Evolutionary conservation across 208 protist species (phyloP), one percentile per base, ranked within the genome.

Genomic region (Novymonas esmeraldas): DNA sequence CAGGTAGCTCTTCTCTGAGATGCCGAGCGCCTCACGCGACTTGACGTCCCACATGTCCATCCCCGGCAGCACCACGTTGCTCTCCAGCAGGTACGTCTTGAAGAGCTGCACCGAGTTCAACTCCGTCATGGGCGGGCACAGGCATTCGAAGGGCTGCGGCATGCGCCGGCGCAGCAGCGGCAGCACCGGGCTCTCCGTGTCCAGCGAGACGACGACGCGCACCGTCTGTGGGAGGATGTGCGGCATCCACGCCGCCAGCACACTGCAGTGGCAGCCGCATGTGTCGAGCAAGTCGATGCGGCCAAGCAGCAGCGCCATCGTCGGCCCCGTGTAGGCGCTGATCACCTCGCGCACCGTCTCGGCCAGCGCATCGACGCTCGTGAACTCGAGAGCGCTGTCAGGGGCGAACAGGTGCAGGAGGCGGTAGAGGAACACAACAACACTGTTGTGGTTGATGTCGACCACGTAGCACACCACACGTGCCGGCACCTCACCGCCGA

Each of bases 91-190:
- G 34, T 73, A 58, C 14, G 39, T 34, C 24, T 80, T 64, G 61
- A 90, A 85, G 42, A 91, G 51, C 14, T 78, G 71, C 24, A 83
- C 67, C 9, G 76, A 73, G 48, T 76, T 76, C 18, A 76, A 33
- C 63, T 82, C 83, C 38, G 70, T 74, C 42, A 90, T 68, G n/a
- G 85, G 79, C 2, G 78, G 73, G 55, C 88, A 84, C 29, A 93
- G 76, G 34, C 78, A 79, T 64, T 94, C 90, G 63, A 85, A 91
- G n/a, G 90, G 90, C 67, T 94, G 87, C 16, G 87, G 90, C 41
- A 79, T 62, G 49, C 87, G 87, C 61, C 82, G 78, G 46, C 90
- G 82, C 62, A 94, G 64, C 29, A 77, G 39, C n/a, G 72, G 52
- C 36, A 95, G 84, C n/a, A 88, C 56, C 39, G 79, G 82, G 60